phyloP scores from a whole-genome alignment of 179 eudicot genomes.

The Beta lomatogona region DNA sequence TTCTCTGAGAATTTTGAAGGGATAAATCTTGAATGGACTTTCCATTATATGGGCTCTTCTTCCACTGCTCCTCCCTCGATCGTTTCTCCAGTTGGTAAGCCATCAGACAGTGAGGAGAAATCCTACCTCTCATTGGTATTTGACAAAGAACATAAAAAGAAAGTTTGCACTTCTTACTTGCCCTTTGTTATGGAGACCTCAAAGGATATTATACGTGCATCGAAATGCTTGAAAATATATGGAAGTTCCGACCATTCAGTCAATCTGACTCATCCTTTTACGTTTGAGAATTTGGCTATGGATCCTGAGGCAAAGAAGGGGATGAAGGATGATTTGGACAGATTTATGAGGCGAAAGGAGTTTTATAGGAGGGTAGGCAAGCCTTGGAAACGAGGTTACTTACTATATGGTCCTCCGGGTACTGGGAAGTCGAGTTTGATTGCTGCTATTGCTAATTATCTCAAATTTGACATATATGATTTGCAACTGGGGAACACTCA shows the following conservation, averaged over 20 bases:
- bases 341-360: constrained; percentile 1
- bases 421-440: constrained; percentile 6
- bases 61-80: neutral
- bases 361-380: neutral
- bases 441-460: neutral
- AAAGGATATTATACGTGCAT: neutral
- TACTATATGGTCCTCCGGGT: neutral
- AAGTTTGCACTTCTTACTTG: neutral
- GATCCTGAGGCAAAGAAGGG: neutral
- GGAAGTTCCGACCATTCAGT: neutral
- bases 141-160: neutral
- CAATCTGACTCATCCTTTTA: neutral
- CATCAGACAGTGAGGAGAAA: neutral
- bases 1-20: neutral
- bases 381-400: neutral
- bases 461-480: constrained; percentile 1
- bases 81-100: neutral
- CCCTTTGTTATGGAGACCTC: neutral
- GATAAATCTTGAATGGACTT: neutral
- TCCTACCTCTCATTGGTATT: neutral
- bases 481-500: neutral
- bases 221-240: too few species aligned
- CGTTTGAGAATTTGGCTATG: neutral
- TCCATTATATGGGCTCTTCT: neutral
- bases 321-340: neutral